phyloP scores from a whole-genome alignment of 2,329 filamentous ascomycete genomes.

The Sordariomycetes sp. region DNA sequence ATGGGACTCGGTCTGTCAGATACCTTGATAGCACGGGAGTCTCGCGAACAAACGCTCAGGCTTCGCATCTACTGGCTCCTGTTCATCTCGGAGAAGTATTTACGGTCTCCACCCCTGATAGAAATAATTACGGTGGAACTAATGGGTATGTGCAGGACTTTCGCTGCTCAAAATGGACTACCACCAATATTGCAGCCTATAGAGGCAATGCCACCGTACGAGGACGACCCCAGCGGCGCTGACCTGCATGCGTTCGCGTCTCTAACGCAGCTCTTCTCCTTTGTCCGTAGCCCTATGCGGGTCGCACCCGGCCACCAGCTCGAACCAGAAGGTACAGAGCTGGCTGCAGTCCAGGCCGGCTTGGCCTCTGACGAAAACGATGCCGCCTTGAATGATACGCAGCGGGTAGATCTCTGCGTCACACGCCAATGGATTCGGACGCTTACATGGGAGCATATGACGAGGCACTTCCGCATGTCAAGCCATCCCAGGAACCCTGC shows the following conservation, averaged over 20 bases:
- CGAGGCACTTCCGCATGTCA: constrained; percentile 15
- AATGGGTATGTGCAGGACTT: constrained; percentile 4
- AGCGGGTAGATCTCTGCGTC: constrained; percentile 15
- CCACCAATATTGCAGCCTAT: constrained; percentile 13
- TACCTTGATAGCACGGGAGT: constrained; percentile 7
- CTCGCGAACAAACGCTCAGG: constrained; percentile 10
- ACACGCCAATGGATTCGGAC: constrained; percentile 17
- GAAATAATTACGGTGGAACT: background rate
- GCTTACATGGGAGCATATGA: constrained; percentile 16
- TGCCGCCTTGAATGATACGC: constrained; percentile 11
- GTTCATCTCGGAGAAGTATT: constrained; percentile 11
- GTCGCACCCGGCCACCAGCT: background rate
- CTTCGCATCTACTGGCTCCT: constrained; percentile 14
- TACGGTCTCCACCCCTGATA: background rate
- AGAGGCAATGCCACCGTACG: constrained; percentile 9
- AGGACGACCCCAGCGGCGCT: constrained; percentile 7
- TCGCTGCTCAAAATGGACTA: constrained; percentile 12
- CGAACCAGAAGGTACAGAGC: background rate
- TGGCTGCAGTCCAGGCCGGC: constrained; percentile 10
- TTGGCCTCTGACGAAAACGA: constrained; percentile 9
- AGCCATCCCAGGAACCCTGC: constrained; percentile 13
- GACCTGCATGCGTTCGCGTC: constrained; percentile 11
- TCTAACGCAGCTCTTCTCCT: constrained; percentile 13
- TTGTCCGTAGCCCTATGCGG: constrained; percentile 7
- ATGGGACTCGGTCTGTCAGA: constrained; percentile 12